Conservation (phyloP, 2,329 filamentous ascomycete species). For the Ceratocystis alfenasii region DNA sequence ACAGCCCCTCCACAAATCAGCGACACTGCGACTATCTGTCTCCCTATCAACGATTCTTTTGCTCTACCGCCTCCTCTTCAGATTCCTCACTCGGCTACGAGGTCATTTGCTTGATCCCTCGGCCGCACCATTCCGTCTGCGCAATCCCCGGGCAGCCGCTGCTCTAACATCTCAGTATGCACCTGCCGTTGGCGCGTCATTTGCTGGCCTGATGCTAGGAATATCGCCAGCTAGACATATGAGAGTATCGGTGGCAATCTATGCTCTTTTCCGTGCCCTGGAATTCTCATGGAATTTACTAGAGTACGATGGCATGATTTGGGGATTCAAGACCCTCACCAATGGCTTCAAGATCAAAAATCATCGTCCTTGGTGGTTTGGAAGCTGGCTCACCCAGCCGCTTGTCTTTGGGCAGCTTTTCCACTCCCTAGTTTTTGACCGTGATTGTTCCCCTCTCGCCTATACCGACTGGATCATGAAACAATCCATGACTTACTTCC, state of each 20-base stretch:
- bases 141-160: conserved; percentile 65
- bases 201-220: conserved; percentile 73
- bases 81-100: conserved; percentile 74
- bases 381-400: conserved; percentile 71
- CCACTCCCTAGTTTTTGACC: conserved; percentile 64
- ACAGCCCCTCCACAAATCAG: conserved; percentile 48
- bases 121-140: conserved; percentile 64
- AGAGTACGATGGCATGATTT: conserved; percentile 59
- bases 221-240: conserved; percentile 55
- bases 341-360: conserved; percentile 39
- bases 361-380: conserved; percentile 68
- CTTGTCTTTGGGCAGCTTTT: conserved; percentile 64
- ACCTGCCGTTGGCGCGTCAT: conserved; percentile 77
- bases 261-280: conserved; percentile 64
- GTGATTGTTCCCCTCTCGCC: conserved; percentile 54
- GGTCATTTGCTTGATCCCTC: conserved; percentile 67
- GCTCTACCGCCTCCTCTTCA: conserved; percentile 77
- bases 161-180: conserved; percentile 73
- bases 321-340: conserved; percentile 38
- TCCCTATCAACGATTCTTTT: conserved; percentile 78
- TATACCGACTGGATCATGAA: conserved; percentile 48
- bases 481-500: conserved; percentile 68
- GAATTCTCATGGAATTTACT: conserved; percentile 80
- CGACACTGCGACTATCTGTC: conserved; percentile 64
- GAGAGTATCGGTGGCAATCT: conserved; percentile 70